phyloP scores from a whole-genome alignment of 1,284 basidiomycete genomes.

The Heterobasidion annosum region DNA sequence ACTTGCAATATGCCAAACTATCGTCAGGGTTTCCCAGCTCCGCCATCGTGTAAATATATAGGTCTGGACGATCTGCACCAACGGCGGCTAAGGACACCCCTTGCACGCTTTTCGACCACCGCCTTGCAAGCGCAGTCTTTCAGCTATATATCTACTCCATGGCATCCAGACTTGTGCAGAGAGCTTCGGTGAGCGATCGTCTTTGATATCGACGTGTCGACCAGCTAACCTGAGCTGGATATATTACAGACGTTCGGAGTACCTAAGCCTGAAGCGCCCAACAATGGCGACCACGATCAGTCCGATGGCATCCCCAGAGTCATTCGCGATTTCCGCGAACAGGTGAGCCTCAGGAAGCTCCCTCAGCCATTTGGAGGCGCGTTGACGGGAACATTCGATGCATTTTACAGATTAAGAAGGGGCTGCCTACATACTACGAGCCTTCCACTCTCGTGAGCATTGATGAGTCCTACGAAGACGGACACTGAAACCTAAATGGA shows the following conservation, averaged over 20 bases:
- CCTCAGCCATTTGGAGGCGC: neutral
- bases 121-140: no score
- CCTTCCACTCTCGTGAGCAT: constrained; percentile 17
- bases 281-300: neutral
- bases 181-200: neutral
- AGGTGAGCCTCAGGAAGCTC: constrained; percentile 20
- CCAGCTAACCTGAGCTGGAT: neutral
- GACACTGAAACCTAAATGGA: neutral
- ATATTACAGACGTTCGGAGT: neutral
- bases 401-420: constrained; percentile 34
- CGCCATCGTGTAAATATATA: no score
- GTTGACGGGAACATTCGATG: neutral
- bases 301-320: constrained; percentile 16
- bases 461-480: neutral
- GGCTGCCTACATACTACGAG: constrained; percentile 25
- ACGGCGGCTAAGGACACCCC: no score
- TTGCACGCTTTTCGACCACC: no score
- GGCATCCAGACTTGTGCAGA: neutral
- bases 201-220: neutral
- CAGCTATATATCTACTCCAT: neutral
- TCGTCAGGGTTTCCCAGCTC: no score
- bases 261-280: neutral
- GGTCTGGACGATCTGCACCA: no score
- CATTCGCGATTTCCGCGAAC: constrained; percentile 33
- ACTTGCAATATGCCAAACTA: no score